These are phyloP conservation scores for Trichophaea hybrida DNA, from an alignment of 2,329 filamentous ascomycete species.

Conservation along the genomic window DNA sequence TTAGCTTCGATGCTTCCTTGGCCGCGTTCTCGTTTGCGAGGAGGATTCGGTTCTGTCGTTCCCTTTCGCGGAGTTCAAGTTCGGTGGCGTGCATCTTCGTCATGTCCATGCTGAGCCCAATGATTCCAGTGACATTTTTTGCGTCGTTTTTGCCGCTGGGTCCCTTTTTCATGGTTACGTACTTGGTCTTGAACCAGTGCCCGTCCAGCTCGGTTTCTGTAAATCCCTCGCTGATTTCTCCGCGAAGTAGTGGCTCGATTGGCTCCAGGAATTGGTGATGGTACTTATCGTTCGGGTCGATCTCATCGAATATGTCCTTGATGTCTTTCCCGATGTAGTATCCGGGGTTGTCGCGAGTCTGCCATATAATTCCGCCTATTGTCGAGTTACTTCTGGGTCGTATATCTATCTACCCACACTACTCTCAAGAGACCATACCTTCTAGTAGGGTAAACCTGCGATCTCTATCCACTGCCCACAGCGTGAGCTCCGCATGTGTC, in stretches of 20 bases:
- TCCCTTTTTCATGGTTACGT: slow-evolving; percentile 49
- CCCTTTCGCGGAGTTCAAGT: slow-evolving; percentile 47
- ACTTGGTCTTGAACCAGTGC: slow-evolving; percentile 56
- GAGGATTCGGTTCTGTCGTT: slow-evolving; percentile 53
- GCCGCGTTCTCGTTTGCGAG: slow-evolving; percentile 63
- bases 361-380: slow-evolving; percentile 31
- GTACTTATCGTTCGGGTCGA: slow-evolving; percentile 29
- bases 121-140: slow-evolving; percentile 51
- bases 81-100: slow-evolving; percentile 56
- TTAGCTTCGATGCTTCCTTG: slow-evolving; percentile 65
- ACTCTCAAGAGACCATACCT: slow-evolving; percentile 32
- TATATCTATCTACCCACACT: background rate
- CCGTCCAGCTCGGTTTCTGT: slow-evolving; percentile 43
- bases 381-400: slow-evolving; percentile 22
- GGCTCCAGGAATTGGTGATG: slow-evolving; percentile 41
- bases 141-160: slow-evolving; percentile 39
- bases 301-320: slow-evolving; percentile 45
- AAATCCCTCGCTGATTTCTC: slow-evolving; percentile 44
- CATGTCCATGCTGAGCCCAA: slow-evolving; percentile 67
- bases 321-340: slow-evolving; percentile 48
- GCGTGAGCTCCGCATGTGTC: slow-evolving; percentile 57
- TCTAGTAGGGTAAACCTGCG: slow-evolving; percentile 54
- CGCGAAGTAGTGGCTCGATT: slow-evolving; percentile 51
- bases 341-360: slow-evolving; percentile 30
- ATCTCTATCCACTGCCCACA: slow-evolving; percentile 56